Evolutionary conservation across 352 stramenopile species (phyloP), one percentile per base, ranked within the genome.

Genomic region (Phytopythium mirpurense): DNA sequence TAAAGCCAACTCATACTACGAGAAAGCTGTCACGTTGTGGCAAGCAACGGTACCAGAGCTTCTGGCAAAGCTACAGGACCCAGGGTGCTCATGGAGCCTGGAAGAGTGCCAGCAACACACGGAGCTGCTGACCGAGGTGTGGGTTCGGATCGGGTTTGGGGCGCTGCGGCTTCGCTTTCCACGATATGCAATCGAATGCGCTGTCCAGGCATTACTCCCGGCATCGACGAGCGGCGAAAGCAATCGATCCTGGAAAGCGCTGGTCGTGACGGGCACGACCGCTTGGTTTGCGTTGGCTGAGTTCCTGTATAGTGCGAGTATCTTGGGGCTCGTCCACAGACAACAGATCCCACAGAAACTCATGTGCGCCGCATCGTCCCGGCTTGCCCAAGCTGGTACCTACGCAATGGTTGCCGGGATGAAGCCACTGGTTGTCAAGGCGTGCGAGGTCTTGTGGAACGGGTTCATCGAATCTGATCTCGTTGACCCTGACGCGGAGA

Each of bases 381-480:
- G 88, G 38, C 61, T 96, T 1, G 73, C 87, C 1, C 53, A 70
- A 16, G 70, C 72, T 12, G 66, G 65, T 1, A 63, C 75, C 31
- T 88, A 78, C 43, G 70, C 57, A 1, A 47, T 72, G 48, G 38
- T 53, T 19, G 53, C 54, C 4, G 64, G 62, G 21, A 36, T 36
- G 0, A 29, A 52, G 0, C 21, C 50, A 2, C 26, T 94, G 0
- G 54, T 83, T 16, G 40, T 67, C 32, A 81, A 80, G 54, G 72
- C 78, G 0, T 74, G 73, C 10, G 67, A 88, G 65, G 57, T 86
- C 3, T 62, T 91, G 1, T 97, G 88, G 90, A 97, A 97, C 44
- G 4, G 65, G 67, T 3, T 58, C 90, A 15, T 69, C 56, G 4
- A 64, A 36, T 16, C 67, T 80, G 26, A 67, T 54, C 45, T 51